Base-by-base conservation (phyloP, 2,329 filamentous ascomycete genomes). In the Aspergillus felis region DNA sequence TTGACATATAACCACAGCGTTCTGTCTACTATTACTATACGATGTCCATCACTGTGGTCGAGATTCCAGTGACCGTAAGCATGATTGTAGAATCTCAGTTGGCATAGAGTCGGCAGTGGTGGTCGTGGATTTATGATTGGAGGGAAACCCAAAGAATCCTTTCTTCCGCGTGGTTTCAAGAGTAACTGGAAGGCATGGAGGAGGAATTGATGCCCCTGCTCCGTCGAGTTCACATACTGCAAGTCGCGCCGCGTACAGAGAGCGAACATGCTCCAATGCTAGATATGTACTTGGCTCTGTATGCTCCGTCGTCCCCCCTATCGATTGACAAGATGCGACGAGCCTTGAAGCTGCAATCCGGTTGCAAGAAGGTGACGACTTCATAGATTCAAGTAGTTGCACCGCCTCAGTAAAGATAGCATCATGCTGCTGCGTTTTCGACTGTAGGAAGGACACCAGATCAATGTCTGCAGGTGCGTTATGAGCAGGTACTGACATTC, bases 141-240 rank as follows among this genome's bases (percentile, higher is more conserved):
- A 47, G 7, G 55, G 38, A 27, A 70, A 68, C 1, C 59, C 47
- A 44, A 69, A 69, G 22, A 57, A 56, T 17, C 59, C 66, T 65
- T 55, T 69, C 66, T 72, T 59, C 61, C 71, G 59, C 17, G 71
- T 63, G 0, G 70, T 64, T 6, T 75, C 73, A 3, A 77, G 76
- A 7, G 78, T 71, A 35, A 87, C 78, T 1, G 79, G 71, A 20
- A 72, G 64, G 62, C 86, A 89, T 25, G 79, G 64, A 3, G 71
- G 57, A 2, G 86, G 85, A 41, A 84, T 73, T 2, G 69, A 56
- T 17, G 80, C 76, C 10, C 79, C 78, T 2, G 83, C 81, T 22
- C 79, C 80, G 10, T 78, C 75, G 7, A 87, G 76, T 65, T 88
- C 86, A 63, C 87, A 89, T 8, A 87, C 76, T 10, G 87, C 84